Conservation (phyloP, 2,329 filamentous ascomycete species). For the Aspergillus unguis region DNA sequence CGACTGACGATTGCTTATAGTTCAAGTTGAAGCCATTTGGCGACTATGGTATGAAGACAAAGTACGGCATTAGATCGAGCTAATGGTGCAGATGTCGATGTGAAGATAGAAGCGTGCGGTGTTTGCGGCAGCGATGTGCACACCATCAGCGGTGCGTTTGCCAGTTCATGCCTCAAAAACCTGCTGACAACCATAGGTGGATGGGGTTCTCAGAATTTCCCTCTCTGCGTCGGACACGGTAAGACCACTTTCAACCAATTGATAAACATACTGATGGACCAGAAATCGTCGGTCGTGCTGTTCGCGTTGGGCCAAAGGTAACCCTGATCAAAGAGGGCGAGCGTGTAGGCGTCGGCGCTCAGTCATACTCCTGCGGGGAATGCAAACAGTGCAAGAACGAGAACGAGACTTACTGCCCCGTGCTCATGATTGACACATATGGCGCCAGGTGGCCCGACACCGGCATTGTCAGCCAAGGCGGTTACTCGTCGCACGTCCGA, state of each 20-base stretch:
- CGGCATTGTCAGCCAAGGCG: conserved; percentile 64
- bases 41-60: conserved; percentile 53
- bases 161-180: conserved; percentile 1
- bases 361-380: conserved; percentile 62
- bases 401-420: conserved; percentile 66
- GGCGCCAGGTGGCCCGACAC: conserved; percentile 54
- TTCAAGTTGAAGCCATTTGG: conserved; percentile 83
- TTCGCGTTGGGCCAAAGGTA: conserved; percentile 65
- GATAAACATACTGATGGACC: neutral
- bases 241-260: conserved; percentile 10
- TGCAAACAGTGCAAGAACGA: conserved; percentile 64
- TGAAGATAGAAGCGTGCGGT: conserved; percentile 80
- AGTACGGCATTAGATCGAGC: neutral
- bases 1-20: conserved; percentile 36
- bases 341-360: conserved; percentile 67
- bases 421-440: conserved; percentile 51
- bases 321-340: conserved; percentile 60
- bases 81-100: conserved; percentile 64
- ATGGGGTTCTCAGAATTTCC: conserved; percentile 51
- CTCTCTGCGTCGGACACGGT: conserved; percentile 53
- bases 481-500: conserved; percentile 66
- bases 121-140: conserved; percentile 71
- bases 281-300: conserved; percentile 68
- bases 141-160: conserved; percentile 53
- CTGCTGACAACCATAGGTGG: conserved; percentile 40